These are phyloP conservation scores for Globisporangium solare DNA, from an alignment of 352 stramenopile genomes.

Conservation along the genomic window DNA sequence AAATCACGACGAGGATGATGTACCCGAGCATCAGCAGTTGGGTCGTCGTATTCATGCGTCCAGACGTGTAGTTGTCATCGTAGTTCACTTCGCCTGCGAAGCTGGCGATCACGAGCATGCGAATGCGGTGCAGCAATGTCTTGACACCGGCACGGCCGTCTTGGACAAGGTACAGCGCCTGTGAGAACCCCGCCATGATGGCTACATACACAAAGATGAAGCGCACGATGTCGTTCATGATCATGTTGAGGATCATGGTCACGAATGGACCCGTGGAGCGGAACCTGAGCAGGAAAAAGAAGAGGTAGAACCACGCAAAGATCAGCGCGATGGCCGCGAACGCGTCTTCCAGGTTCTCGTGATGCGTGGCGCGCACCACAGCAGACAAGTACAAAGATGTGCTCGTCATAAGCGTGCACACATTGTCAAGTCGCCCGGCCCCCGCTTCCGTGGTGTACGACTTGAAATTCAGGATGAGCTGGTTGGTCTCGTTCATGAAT, in stretches of 20 bases:
- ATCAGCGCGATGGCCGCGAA: conserved; percentile 38
- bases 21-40: conserved; percentile 55
- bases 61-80: conserved; percentile 44
- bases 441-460: conserved; percentile 40
- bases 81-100: conserved; percentile 64
- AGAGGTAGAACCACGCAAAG: conserved; percentile 57
- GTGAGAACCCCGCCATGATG: conserved; percentile 48
- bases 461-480: conserved; percentile 37
- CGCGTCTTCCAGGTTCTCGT: conserved; percentile 35
- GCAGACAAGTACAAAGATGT: conserved; percentile 29
- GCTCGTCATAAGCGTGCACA: conserved; percentile 38
- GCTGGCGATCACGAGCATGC: conserved; percentile 44
- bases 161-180: conserved; percentile 51
- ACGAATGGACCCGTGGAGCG: conserved; percentile 58
- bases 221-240: conserved; percentile 49
- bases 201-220: conserved; percentile 57
- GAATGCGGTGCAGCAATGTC: conserved; percentile 34
- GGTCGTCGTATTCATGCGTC: conserved; percentile 40
- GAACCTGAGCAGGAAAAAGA: conserved; percentile 68
- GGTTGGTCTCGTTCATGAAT: conserved; percentile 49
- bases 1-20: conserved; percentile 58
- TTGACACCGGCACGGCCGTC: conserved; percentile 29
- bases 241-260: conserved; percentile 66
- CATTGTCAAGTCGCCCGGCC: conserved; percentile 45
- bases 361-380: conserved; percentile 14